These are phyloP conservation scores for Tetracentron sinense DNA, from an alignment of 164 flowering plant genomes.

Conservation along the genomic window DNA sequence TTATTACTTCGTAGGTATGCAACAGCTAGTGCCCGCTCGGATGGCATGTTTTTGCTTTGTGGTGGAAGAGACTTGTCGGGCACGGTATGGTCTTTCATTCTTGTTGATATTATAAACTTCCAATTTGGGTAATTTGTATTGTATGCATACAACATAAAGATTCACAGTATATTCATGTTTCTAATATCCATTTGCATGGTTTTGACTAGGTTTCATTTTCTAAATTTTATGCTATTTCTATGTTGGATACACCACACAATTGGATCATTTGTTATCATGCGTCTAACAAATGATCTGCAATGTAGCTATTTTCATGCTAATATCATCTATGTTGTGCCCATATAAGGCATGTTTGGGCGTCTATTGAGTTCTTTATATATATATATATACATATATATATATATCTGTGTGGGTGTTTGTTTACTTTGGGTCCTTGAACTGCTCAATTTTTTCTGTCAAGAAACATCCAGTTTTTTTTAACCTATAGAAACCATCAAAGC, in stretches of 20 bases:
- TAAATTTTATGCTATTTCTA: background rate
- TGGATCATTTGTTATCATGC: background rate
- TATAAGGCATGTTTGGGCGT: too few species aligned
- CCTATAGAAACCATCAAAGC: too few species aligned
- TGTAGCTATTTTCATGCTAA: too few species aligned
- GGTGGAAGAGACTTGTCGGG: conserved; percentile 95
- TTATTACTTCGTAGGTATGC: conserved; percentile 74
- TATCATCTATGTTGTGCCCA: background rate
- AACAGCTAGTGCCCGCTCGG: conserved; percentile 95
- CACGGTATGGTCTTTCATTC: conserved; percentile 42
- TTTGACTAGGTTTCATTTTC: background rate
- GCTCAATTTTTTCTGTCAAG: too few species aligned
- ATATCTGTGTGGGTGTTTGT: too few species aligned
- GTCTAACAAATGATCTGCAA: too few species aligned
- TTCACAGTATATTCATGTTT: too few species aligned
- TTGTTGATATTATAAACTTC: background rate
- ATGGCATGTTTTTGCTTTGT: conserved; percentile 98
- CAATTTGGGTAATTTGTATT: too few species aligned
- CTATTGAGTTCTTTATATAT: background rate
- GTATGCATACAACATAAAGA: too few species aligned
- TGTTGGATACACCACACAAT: background rate
- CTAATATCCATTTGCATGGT: too few species aligned
- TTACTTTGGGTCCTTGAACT: too few species aligned
- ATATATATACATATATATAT: background rate
- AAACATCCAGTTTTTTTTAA: too few species aligned